Evolutionary conservation across 805 yeast species (phyloP), one percentile per base, ranked within the genome.

Genomic region (Schwanniomyces yamadae): DNA sequence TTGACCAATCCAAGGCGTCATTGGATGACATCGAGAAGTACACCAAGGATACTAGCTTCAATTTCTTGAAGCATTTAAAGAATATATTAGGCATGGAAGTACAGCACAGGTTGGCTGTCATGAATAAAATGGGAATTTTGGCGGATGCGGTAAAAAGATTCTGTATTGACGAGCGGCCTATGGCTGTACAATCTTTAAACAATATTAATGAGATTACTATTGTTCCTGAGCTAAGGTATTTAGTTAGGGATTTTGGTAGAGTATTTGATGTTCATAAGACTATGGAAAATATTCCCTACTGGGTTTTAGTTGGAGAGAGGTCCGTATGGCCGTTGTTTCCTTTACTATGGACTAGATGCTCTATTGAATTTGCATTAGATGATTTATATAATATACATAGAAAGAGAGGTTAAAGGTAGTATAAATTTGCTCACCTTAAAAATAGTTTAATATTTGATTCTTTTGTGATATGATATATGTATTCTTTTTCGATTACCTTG

Each of bases 321-420:
- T 84, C 95, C 28, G 88, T 89, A 1, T 93, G 98, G 98, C 95
- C 96, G 1, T 75, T 87, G 34, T 69, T 87, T 42, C 87, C 96
- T 0, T 66, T 89, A 23, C 68, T 93, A 20, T 82, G 89, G 79
- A 84, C 95, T 1, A 69, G 99, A 31, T 86, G 96, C 50, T 80
- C 90, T 1, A 84, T 91, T 36, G 99, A 91, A 66, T 87, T 84
- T 61, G 84, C 89, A 17, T 67, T 91, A 37, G 96, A 90, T 55
- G 87, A 83, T 56, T 74, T 77, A 50, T 85, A 76, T 55, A 75
- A 67, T 45, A 52, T 63, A 28, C 72, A 66, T 51, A 53, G 66
- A 40, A 66, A 60, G 42, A 52, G 41, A 28, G 45, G 44, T 24
- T 44, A 28, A 30, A 33, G 52, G 46, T 28, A 41, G 46, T 11